phyloP scores from a whole-genome alignment of 345 rosid species.

The Eucalyptus camaldulensis region DNA sequence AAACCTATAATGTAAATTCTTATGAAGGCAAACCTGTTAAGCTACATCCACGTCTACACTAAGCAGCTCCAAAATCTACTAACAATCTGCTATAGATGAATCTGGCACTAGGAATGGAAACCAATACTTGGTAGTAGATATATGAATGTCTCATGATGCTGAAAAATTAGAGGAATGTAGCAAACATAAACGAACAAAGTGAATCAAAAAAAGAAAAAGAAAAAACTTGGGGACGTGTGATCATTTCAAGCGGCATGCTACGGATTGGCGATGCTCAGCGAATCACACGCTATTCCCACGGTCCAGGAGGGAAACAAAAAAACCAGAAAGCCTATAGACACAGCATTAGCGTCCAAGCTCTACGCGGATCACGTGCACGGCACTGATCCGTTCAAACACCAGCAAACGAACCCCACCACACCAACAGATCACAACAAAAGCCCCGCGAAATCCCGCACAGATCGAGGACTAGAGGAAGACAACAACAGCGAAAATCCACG shows the following conservation, averaged over 20 bases:
- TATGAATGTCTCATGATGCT: neutral
- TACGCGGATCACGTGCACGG: too few species aligned
- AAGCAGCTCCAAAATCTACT: too few species aligned
- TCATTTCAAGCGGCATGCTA: neutral
- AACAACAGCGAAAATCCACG: neutral
- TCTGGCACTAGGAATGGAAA: neutral
- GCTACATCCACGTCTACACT: too few species aligned
- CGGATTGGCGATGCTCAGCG: neutral
- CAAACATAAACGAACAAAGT: neutral
- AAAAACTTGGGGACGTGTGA: neutral
- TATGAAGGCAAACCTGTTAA: too few species aligned
- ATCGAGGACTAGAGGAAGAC: neutral
- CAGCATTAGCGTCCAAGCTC: neutral
- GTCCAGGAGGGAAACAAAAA: neutral
- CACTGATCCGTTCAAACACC: neutral
- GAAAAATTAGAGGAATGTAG: neutral
- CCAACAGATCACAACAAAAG: neutral
- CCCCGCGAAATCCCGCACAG: neutral
- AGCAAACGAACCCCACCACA: neutral
- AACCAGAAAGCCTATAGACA: neutral
- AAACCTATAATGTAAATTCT: too few species aligned
- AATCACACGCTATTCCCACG: neutral
- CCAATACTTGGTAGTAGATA: neutral
- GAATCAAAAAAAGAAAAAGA: neutral
- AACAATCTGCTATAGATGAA: too few species aligned